phyloP scores from a whole-genome alignment of 2,329 filamentous ascomycete genomes.

The Calonectria pseudoturangicola region DNA sequence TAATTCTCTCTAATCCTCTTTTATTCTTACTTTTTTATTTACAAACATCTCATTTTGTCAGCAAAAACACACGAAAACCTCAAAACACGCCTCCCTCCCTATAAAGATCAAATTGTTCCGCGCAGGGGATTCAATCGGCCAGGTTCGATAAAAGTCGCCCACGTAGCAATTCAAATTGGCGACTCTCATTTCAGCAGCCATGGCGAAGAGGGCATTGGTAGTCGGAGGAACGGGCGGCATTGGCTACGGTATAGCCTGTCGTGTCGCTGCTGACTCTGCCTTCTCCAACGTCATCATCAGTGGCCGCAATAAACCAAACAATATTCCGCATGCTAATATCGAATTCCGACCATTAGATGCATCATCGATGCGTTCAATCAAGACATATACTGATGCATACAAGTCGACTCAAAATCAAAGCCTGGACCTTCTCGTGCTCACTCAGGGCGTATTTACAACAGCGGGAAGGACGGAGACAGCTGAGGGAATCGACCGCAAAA shows the following conservation, averaged over 20 bases:
- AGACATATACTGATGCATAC: constrained; percentile 56
- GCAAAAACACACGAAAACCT: not conserved
- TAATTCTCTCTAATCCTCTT: not conserved
- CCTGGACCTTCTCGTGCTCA: constrained; percentile 63
- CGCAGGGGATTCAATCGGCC: not conserved
- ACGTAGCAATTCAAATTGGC: not conserved
- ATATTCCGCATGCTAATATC: constrained; percentile 58
- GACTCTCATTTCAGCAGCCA: not conserved
- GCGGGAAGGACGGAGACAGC: constrained; percentile 62
- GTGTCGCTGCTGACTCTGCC: constrained; percentile 54
- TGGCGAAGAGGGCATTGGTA: constrained; percentile 56
- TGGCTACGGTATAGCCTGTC: constrained; percentile 61
- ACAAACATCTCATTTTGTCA: not conserved
- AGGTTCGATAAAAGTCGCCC: not conserved
- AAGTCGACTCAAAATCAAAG: constrained; percentile 52
- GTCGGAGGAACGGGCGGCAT: constrained; percentile 61
- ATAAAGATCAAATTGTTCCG: not conserved
- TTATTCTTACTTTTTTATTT: not conserved
- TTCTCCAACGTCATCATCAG: constrained; percentile 58
- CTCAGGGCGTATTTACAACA: constrained; percentile 61
- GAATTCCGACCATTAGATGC: constrained; percentile 58
- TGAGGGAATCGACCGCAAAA: constrained; percentile 67
- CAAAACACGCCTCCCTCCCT: not conserved
- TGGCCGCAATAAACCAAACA: constrained; percentile 56
- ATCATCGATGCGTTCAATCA: constrained; percentile 59